Evolutionary conservation across 208 protist genomes (phyloP).

Genomic region (Borovskyia barvae): DNA sequence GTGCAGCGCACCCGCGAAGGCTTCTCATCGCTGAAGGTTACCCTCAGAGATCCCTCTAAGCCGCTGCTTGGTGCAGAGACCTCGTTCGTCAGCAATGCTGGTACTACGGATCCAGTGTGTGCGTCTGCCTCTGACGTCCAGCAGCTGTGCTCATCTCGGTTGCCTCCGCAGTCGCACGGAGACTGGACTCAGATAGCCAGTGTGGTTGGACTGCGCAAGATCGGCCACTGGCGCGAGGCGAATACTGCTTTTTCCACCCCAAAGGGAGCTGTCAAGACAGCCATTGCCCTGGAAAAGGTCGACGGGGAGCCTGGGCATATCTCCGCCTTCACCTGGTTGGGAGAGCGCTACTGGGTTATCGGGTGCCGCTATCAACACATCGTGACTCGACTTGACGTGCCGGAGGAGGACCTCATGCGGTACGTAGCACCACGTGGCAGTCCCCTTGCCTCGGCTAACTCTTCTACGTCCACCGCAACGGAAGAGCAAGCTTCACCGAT

Average conservation of each 20-base stretch:
- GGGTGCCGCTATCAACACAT: conserved; percentile 56
- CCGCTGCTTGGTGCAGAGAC: too few relatives aligned
- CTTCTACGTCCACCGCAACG: not conserved
- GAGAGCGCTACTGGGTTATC: conserved; percentile 70
- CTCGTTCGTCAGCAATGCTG: too few relatives aligned
- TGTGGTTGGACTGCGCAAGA: conserved; percentile 67
- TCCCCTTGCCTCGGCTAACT: not conserved
- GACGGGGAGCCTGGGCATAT: conserved; percentile 73
- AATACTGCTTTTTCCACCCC: conserved; percentile 25
- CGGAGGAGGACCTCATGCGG: conserved; percentile 54
- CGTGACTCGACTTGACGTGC: conserved; percentile 60
- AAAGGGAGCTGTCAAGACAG: conserved; percentile 31
- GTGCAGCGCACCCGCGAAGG: too few relatives aligned
- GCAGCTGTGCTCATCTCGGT: too few relatives aligned
- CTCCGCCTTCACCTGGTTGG: conserved; percentile 39
- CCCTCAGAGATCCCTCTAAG: too few relatives aligned
- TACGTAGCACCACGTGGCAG: conserved; percentile 18
- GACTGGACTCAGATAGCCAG: conserved; percentile 30
- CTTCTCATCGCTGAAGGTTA: too few relatives aligned
- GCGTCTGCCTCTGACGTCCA: too few relatives aligned
- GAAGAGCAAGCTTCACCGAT: too few relatives aligned
- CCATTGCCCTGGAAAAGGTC: conserved; percentile 56
- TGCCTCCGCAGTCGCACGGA: too few relatives aligned
- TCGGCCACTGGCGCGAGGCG: conserved; percentile 56
- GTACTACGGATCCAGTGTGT: too few relatives aligned